A percentile compares a stretch with the other conserved stretches of the same genome.
phyloP scores from a whole-genome alignment of 805 yeast genomes.

The Candida takata region DNA sequence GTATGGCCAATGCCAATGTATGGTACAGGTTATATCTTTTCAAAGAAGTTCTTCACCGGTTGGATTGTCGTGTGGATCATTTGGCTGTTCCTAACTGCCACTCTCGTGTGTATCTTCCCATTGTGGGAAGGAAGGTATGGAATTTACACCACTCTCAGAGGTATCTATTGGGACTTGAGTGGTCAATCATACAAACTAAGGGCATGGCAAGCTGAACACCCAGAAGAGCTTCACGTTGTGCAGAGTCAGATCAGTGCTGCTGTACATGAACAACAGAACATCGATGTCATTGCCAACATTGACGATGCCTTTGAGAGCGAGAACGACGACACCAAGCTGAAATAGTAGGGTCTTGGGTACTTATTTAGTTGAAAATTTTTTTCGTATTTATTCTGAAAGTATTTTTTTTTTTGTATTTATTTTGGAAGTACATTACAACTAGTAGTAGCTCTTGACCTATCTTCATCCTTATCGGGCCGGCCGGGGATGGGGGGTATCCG shows the following conservation, averaged over 20 bases:
- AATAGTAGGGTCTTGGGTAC: too few relatives aligned
- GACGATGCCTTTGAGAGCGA: conserved; percentile 15
- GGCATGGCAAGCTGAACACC: conserved; percentile 70
- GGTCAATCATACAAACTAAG: conserved; percentile 70
- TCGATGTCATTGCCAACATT: conserved; percentile 16
- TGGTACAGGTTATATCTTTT: conserved; percentile 70
- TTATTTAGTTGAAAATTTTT: too few relatives aligned
- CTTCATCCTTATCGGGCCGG: too few relatives aligned
- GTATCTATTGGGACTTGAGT: conserved; percentile 77
- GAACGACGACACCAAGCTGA: background rate
- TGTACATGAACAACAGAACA: conserved; percentile 16
- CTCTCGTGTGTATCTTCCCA: conserved; percentile 62
- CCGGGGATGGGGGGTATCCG: too few relatives aligned
- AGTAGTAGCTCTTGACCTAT: too few relatives aligned
- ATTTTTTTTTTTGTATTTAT: too few relatives aligned
- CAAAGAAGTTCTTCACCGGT: conserved; percentile 74
- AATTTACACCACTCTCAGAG: conserved; percentile 57
- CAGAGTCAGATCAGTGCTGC: conserved; percentile 51
- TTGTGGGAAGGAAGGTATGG: conserved; percentile 67
- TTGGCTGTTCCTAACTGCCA: conserved; percentile 68
- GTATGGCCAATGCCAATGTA: conserved; percentile 96
- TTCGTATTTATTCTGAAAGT: too few relatives aligned
- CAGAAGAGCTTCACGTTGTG: conserved; percentile 72
- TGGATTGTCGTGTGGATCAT: conserved; percentile 80
- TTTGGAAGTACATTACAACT: too few relatives aligned